Evolutionary conservation across 1,139 yeast genomes (phyloP).

Genomic region (Candida tropicalis): DNA sequence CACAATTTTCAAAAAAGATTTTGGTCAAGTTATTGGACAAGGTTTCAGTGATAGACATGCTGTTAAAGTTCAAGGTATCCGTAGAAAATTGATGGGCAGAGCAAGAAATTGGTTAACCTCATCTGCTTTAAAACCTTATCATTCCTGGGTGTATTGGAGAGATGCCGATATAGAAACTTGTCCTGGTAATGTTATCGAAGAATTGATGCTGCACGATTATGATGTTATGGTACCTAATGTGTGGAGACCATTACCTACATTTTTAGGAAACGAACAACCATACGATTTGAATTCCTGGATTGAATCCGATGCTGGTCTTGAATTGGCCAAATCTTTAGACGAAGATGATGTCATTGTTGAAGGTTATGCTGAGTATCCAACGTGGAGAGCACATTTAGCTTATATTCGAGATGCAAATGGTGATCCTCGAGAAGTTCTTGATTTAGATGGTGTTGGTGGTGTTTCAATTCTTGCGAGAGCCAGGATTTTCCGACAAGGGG

Average conservation of each 20-base stretch:
- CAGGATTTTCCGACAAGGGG: conserved; percentile 77
- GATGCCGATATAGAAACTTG: conserved; percentile 87
- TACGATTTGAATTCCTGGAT: conserved; percentile 90
- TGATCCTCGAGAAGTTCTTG: conserved; percentile 64
- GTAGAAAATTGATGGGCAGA: conserved; percentile 86
- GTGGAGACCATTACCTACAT: conserved; percentile 83
- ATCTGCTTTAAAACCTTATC: conserved; percentile 77
- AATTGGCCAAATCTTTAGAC: conserved; percentile 63
- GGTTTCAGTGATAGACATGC: conserved; percentile 91
- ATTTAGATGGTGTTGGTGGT: conserved; percentile 89
- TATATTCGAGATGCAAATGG: conserved; percentile 69
- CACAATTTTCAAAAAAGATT: conserved; percentile 78
- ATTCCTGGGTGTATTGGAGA: conserved; percentile 95
- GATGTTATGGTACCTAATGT: conserved; percentile 90
- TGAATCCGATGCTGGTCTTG: conserved; percentile 71
- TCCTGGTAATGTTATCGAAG: conserved; percentile 79
- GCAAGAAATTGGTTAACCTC: conserved; percentile 88
- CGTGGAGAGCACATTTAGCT: conserved; percentile 85
- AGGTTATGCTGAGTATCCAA: conserved; percentile 88
- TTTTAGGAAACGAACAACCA: conserved; percentile 77
- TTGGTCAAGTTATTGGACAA: conserved; percentile 83
- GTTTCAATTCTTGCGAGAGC: conserved; percentile 86
- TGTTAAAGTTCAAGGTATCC: conserved; percentile 84
- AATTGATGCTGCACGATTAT: conserved; percentile 69
- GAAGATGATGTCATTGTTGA: conserved; percentile 91